Evolutionary conservation across 495 filamentous ascomycete species (phyloP).

Genomic region (Trichoderma virens): DNA sequence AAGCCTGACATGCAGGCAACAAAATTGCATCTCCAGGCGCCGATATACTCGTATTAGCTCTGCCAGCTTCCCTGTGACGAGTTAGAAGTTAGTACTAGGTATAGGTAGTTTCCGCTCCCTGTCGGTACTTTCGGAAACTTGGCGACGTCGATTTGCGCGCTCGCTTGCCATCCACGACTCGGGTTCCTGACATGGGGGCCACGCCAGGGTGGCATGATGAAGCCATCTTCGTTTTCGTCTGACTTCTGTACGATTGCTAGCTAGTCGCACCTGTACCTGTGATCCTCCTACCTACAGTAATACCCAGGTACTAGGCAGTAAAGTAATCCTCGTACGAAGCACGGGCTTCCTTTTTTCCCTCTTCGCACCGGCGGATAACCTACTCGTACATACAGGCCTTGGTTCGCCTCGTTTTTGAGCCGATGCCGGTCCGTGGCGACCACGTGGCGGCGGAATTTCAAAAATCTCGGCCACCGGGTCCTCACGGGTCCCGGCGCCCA

Average conservation of each 20-base stretch:
- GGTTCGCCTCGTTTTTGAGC: background rate
- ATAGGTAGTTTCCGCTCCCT: background rate
- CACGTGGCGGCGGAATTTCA: background rate
- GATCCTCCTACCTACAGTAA: no score
- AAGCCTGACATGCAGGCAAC: background rate
- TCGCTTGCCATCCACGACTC: background rate
- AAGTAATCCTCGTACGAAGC: no score
- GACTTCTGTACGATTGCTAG: no score
- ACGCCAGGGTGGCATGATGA: background rate
- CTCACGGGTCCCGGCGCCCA: background rate
- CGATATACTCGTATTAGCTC: no score
- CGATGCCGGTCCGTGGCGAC: background rate
- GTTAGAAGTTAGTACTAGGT: no score
- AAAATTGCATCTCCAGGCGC: no score
- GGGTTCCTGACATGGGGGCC: background rate
- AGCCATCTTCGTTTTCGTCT: no score
- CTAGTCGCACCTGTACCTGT: no score
- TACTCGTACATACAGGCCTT: background rate
- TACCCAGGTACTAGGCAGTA: no score
- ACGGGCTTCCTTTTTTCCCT: no score
- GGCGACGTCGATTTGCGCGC: conserved; percentile 5
- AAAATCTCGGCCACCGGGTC: background rate
- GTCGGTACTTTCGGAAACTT: conserved; percentile 5
- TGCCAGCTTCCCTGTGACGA: background rate
- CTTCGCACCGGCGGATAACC: background rate